These are phyloP conservation scores for Angomonas ambiguus DNA, from an alignment of 208 protist species.

Conservation along the genomic window DNA sequence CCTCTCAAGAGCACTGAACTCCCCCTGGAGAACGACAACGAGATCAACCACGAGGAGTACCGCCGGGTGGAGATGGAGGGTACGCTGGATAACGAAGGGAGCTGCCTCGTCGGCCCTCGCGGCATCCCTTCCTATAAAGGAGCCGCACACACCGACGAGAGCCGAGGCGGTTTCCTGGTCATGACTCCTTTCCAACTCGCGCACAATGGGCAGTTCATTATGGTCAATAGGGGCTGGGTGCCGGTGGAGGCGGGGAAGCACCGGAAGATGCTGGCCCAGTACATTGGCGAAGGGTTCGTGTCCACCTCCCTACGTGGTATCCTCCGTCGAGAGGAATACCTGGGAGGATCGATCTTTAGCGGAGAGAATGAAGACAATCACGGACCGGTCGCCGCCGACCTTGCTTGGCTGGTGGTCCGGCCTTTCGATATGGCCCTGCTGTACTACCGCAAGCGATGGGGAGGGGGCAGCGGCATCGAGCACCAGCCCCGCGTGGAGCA, in stretches of 20 bases:
- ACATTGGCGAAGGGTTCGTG: slow-evolving; percentile 78
- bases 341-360: slow-evolving; percentile 47
- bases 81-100: slow-evolving; percentile 84
- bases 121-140: slow-evolving; percentile 77
- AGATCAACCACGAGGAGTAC: slow-evolving; percentile 66
- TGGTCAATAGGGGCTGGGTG: slow-evolving; percentile 88
- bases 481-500: not conserved
- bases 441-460: slow-evolving; percentile 77
- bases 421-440: slow-evolving; percentile 68
- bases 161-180: slow-evolving; percentile 78
- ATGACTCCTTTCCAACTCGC: slow-evolving; percentile 83
- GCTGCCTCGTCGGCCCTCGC: slow-evolving; percentile 79
- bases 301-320: slow-evolving; percentile 47
- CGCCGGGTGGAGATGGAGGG: slow-evolving; percentile 52
- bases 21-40: slow-evolving; percentile 26
- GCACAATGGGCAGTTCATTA: slow-evolving; percentile 54
- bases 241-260: slow-evolving; percentile 86
- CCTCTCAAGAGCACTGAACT: slow-evolving; percentile 32
- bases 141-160: slow-evolving; percentile 63
- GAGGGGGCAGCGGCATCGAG: slow-evolving; percentile 18
- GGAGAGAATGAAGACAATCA: slow-evolving; percentile 61
- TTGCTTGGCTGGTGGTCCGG: slow-evolving; percentile 74
- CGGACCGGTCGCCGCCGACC: slow-evolving; percentile 59
- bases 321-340: slow-evolving; percentile 69
- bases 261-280: slow-evolving; percentile 74